Evolutionary conservation across 305 asterid genomes (phyloP).

Genomic region (Solanum hybrid): DNA sequence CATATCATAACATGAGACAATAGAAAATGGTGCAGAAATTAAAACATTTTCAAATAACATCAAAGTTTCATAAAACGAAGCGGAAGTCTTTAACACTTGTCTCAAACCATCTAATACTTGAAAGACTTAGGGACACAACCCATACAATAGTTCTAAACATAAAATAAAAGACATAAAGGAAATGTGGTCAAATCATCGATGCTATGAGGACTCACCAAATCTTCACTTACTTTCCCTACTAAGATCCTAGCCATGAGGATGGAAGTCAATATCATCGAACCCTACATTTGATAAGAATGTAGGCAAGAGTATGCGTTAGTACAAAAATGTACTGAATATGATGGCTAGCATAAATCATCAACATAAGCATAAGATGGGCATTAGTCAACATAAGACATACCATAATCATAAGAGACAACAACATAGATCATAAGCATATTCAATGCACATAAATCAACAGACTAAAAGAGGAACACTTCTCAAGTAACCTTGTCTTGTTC

Average conservation of each 20-base stretch:
- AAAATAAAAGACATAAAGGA: not conserved
- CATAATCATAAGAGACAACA: not conserved
- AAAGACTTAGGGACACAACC: not conserved
- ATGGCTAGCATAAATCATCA: not conserved
- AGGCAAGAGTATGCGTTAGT: not conserved
- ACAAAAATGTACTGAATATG: no score
- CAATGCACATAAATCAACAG: not conserved
- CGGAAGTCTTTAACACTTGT: not conserved
- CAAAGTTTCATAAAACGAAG: not conserved
- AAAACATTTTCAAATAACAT: not conserved
- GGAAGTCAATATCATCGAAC: not conserved
- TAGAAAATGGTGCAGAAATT: not conserved
- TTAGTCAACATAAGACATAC: not conserved
- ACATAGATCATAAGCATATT: not conserved
- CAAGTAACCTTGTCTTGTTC: not conserved
- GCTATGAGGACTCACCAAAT: not conserved
- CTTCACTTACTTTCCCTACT: not conserved
- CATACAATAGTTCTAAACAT: not conserved
- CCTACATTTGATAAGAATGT: not conserved
- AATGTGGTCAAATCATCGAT: not conserved
- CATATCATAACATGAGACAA: not conserved
- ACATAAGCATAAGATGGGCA: not conserved
- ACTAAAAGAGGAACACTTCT: not conserved
- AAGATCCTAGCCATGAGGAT: not conserved
- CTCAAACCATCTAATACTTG: not conserved